Percentiles rank a stretch among this genome's conserved stretches.
These are phyloP conservation scores for Pseudogymnoascus pannorum DNA, from an alignment of 2,329 filamentous ascomycete species.

Conservation along the genomic window DNA sequence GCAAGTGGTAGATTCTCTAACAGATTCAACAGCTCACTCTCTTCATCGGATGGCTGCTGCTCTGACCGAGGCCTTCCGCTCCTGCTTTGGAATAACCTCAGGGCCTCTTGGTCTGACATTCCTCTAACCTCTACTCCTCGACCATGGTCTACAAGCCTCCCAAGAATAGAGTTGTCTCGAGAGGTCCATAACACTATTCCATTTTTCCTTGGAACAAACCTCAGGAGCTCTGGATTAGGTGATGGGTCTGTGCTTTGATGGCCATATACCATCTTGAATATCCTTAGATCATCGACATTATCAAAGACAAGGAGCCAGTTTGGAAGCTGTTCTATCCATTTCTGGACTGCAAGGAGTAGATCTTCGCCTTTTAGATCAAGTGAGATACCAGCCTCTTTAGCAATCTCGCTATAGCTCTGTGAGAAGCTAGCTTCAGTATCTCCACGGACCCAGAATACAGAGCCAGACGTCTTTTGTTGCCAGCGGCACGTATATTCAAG, in stretches of 20 bases:
- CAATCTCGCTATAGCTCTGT: conserved; percentile 28
- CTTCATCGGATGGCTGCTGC: conserved; percentile 7
- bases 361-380: conserved; percentile 18
- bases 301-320: conserved; percentile 31
- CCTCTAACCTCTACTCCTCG: conserved; percentile 20
- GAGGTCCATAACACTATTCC: conserved; percentile 31
- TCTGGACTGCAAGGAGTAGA: conserved; percentile 19
- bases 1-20: conserved; percentile 28
- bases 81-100: conserved; percentile 14
- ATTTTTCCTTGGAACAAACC: conserved; percentile 23
- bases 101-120: conserved; percentile 22
- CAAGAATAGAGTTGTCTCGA: conserved; percentile 24
- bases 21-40: conserved; percentile 18
- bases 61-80: not conserved
- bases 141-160: conserved; percentile 21
- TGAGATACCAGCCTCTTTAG: conserved; percentile 21
- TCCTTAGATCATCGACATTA: conserved; percentile 27
- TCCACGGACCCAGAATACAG: conserved; percentile 34
- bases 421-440: conserved; percentile 28
- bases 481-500: conserved; percentile 30
- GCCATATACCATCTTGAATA: conserved; percentile 18
- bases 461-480: conserved; percentile 21
- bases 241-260: not conserved
- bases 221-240: conserved; percentile 11
- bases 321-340: conserved; percentile 16